Evolutionary conservation across 2,329 filamentous ascomycete species (phyloP), one percentile per base, ranked within the genome.

Genomic region (Zymoseptoria brevis): DNA sequence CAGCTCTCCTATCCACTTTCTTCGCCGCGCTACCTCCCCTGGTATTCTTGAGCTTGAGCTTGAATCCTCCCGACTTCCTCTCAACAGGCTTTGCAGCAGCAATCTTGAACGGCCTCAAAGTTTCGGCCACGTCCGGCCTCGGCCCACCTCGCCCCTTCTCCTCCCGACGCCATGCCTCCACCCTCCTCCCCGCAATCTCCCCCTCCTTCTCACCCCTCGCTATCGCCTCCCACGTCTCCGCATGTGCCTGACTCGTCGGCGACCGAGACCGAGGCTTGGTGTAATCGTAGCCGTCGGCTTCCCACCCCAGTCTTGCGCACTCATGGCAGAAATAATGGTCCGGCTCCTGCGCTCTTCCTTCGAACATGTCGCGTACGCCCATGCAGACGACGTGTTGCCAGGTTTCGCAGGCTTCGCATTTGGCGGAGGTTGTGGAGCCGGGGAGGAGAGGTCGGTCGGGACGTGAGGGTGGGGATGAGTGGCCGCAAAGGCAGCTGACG

Each of bases 321-420:
- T 86, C 79, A 74, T 97, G 93, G 75, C 92, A 96, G 74, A 87
- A 93, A 77, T 96, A 97, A 74, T 88, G 81, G 61, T 87, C 87
- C 35, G 88, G 87, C 51, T 22, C 50, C 8, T 2, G 58, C 89
- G 81, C 69, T 90, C 84, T 60, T 90, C 56, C 59, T 80, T 87
- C 26, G 85, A 83, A 67, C 88, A 90, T 54, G 86, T 45, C 35
- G 35, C 35, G 85, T 68, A 96, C 83, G 56, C 89, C 89, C 78
- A 97, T 89, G 72, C 93, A 96, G 64, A 93, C 87, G 69, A 96
- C 96, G 75, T 97, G 92, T 75, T 97, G 92, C 92, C 92, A 97
- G 50, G 87, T 91, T 55, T 85, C 85, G 74, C 92, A 97, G 51
- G 83, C 83, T 74, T 96, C 92, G 77, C 92, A 97, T 62, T 88